Evolutionary conservation across 2,329 filamentous ascomycete genomes (phyloP), one percentile per base, ranked within the genome.

Genomic region (Anthostomella pinea): DNA sequence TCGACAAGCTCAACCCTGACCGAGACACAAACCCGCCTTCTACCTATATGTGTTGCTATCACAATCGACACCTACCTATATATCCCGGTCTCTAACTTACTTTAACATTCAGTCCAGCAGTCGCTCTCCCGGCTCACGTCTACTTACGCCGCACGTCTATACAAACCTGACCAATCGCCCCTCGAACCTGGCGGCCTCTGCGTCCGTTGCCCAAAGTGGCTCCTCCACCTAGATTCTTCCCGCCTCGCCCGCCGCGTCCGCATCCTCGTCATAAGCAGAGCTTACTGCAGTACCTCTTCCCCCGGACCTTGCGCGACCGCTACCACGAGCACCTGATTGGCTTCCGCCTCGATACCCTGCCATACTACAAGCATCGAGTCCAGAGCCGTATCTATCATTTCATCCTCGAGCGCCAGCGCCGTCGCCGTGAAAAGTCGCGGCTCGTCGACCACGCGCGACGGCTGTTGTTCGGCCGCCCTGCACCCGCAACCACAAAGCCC

Each of bases 311-410:
- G 36, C 77, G 77, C 58, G 72, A 77, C 45, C 77, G 73, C 49
- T 81, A 81, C 52, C 80, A 79, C 57, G 76, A 81, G 41, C 77
- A 75, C 43, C 69, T 93, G 35, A 73, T 82, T 51, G 69, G 73
- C 48, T 80, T 95, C 60, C 85, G 80, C 45, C 77, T 87, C 73
- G 79, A 89, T 52, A 86, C 78, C 5, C 63, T 95, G 16, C 86
- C 87, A 9, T 68, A 72, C 33, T 74, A 87, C 52, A 85, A 83
- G 54, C 79, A 83, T 57, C 72, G 75, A 35, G 66, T 87, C 7
- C 88, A 95, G 64, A 82, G 82, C 23, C 78, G 81, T 38, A 79
- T 95, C 47, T 94, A 93, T 58, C 75, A 74, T 29, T 86, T 83
- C 46, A 72, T 94, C 38, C 67, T 90, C 45, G 70, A 73, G 49